Percentiles rank a stretch among this genome's conserved stretches.
Conservation (phyloP, 805 yeast species). For the Barnettozyma vustinii region DNA sequence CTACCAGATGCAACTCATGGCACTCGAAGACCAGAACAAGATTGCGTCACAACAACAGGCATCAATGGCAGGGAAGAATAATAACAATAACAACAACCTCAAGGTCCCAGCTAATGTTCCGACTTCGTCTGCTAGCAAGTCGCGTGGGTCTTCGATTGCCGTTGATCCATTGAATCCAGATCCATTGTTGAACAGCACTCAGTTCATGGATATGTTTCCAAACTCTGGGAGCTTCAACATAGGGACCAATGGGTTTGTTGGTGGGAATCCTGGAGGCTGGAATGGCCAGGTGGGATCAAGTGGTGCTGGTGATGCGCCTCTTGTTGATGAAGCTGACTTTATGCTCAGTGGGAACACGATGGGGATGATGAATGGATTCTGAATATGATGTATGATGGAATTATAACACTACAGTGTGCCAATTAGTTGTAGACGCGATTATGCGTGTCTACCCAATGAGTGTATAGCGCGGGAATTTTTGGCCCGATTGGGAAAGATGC, state of each 20-base stretch:
- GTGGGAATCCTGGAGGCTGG: neutral
- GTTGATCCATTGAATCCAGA: constrained; percentile 26
- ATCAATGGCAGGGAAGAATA: constrained; percentile 1
- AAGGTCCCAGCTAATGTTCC: neutral
- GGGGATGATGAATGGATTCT: constrained; percentile 15
- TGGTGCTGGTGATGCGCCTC: neutral
- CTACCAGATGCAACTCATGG: constrained; percentile 73
- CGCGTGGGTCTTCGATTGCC: constrained; percentile 15
- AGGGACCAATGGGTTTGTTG: neutral
- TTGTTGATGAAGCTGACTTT: constrained; percentile 10
- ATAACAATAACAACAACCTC: constrained; percentile 4
- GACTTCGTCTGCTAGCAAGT: neutral
- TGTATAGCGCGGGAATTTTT: neutral
- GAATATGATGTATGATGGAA: neutral
- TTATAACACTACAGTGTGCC: neutral
- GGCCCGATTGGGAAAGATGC: neutral
- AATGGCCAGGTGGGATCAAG: neutral
- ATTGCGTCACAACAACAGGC: constrained; percentile 5
- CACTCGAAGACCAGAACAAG: constrained; percentile 71
- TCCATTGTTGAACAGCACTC: constrained; percentile 13
- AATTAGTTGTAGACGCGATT: neutral
- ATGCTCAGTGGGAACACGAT: constrained; percentile 5
- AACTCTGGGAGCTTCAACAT: constrained; percentile 5
- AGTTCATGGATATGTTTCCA: constrained; percentile 22
- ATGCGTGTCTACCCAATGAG: neutral